phyloP scores from a whole-genome alignment of 768 basidiomycete genomes.

The Suillus paluster region DNA sequence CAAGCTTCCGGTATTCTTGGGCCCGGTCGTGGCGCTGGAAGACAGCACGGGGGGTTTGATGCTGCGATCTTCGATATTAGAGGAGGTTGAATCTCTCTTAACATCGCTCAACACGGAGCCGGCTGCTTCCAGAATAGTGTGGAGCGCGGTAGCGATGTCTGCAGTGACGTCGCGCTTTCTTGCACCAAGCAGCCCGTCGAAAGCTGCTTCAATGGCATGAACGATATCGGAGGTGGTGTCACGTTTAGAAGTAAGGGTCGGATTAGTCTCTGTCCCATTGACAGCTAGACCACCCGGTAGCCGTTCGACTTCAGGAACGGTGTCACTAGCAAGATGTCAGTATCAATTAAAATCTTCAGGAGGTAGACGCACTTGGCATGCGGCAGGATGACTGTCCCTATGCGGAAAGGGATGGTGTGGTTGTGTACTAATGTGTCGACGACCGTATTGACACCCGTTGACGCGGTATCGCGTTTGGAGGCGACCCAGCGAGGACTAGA shows the following conservation, averaged over 20 bases:
- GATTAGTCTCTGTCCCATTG: too few species aligned
- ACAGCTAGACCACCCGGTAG: too few species aligned
- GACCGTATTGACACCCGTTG: not conserved
- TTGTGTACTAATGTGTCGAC: too few species aligned
- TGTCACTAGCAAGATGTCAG: not conserved
- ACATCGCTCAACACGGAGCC: not conserved
- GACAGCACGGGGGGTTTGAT: not conserved
- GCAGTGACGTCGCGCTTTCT: not conserved
- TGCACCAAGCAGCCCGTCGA: not conserved
- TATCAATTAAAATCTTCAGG: not conserved
- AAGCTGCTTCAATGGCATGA: not conserved
- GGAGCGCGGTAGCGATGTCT: not conserved
- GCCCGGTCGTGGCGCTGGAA: not conserved
- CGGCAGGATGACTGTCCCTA: not conserved
- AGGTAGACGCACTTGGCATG: not conserved
- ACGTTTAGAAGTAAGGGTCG: not conserved
- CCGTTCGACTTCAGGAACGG: too few species aligned
- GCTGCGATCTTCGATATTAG: not conserved
- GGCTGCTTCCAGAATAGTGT: not conserved
- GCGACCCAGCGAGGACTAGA: not conserved
- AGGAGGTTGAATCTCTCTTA: not conserved
- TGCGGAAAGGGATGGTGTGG: not conserved
- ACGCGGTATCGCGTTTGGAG: too few species aligned
- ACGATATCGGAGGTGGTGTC: not conserved
- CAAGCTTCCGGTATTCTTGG: too few species aligned